Conservation (phyloP, 164 flowering plant species). For the Chimonanthus praecox region DNA sequence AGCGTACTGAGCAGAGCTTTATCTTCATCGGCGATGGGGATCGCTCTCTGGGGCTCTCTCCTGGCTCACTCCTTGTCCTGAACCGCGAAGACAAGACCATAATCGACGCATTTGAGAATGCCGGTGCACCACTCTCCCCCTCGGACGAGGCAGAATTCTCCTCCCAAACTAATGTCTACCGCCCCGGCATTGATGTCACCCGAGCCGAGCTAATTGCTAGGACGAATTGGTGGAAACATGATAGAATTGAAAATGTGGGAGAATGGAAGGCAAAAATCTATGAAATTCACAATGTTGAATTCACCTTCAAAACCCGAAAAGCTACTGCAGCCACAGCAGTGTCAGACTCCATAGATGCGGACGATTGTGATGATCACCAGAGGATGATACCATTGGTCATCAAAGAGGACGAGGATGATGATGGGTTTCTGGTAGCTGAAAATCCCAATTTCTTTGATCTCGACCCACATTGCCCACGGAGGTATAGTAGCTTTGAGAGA, state of each 20-base stretch:
- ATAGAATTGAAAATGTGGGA: conserved; percentile 69
- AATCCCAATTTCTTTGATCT: conserved; percentile 36
- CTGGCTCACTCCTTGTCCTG: conserved; percentile 65
- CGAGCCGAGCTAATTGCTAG: conserved; percentile 64
- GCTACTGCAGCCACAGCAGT: conserved; percentile 17
- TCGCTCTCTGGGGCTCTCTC: conserved; percentile 25
- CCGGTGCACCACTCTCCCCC: conserved; percentile 62
- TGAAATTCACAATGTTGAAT: conserved; percentile 73
- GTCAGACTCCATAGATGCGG: conserved; percentile 4
- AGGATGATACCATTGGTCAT: conserved; percentile 58
- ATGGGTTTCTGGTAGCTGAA: conserved; percentile 82
- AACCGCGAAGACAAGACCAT: conserved; percentile 62
- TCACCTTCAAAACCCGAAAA: conserved; percentile 79
- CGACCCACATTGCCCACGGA: not conserved
- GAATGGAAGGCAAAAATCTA: conserved; percentile 87
- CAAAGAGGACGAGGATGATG: conserved; percentile 70
- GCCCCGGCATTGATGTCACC: conserved; percentile 96
- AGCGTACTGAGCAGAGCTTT: conserved; percentile 85
- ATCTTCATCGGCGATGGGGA: conserved; percentile 79
- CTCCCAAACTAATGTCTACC: conserved; percentile 68
- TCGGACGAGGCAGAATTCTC: conserved; percentile 59
- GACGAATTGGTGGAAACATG: conserved; percentile 86
- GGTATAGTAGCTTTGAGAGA: conserved; percentile 11
- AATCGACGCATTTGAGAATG: conserved; percentile 78
- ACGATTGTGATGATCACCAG: conserved; percentile 29